phyloP scores from a whole-genome alignment of 1,284 basidiomycete species.

The Fomes fomentarius region DNA sequence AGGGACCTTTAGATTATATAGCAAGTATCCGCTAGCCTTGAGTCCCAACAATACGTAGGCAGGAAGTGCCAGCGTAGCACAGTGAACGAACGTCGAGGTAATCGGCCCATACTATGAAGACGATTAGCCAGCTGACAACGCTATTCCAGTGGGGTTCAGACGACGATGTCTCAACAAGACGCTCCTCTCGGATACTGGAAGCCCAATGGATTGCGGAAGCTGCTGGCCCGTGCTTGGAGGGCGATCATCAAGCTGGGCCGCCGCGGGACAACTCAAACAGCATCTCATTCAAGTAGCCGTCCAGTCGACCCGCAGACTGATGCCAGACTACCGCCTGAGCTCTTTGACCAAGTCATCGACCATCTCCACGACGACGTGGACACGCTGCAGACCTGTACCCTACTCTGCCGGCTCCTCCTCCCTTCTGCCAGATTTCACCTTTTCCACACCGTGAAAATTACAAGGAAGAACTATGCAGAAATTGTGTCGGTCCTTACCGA shows the following conservation, averaged over 20 bases:
- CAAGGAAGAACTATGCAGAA: slow-evolving; percentile 4
- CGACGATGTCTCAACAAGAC: too few species aligned
- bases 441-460: slow-evolving; percentile 13
- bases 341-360: slow-evolving; percentile 32
- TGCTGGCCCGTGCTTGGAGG: too few species aligned
- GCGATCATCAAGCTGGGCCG: neutral
- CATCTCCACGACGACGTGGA: slow-evolving; percentile 27
- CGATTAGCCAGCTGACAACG: too few species aligned
- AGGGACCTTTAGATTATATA: too few species aligned
- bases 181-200: too few species aligned
- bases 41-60: too few species aligned
- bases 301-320: neutral
- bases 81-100: too few species aligned
- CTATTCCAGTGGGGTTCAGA: too few species aligned
- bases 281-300: neutral
- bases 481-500: slow-evolving; percentile 6
- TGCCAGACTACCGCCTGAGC: slow-evolving; percentile 25
- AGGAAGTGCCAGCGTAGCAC: too few species aligned
- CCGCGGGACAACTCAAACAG: neutral
- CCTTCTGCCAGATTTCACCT: slow-evolving; percentile 15
- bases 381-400: slow-evolving; percentile 26
- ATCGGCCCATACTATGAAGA: too few species aligned
- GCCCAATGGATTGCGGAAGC: too few species aligned
- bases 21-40: too few species aligned
- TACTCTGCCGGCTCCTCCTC: slow-evolving; percentile 15